Conservation (phyloP, 805 yeast genomes). For the Saturnispora kantuleensis region DNA sequence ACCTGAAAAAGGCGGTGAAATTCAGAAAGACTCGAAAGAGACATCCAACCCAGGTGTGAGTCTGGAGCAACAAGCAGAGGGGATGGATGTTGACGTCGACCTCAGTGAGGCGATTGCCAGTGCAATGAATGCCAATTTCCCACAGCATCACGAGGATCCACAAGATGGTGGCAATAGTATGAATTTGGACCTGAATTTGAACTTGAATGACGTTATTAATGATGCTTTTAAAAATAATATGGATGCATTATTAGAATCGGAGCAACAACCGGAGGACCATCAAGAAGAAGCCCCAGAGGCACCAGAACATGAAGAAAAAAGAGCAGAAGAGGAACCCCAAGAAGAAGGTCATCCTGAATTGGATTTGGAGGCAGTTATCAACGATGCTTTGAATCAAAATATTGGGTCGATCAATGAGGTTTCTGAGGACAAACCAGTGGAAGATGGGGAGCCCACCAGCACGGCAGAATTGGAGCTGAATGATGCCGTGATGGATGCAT, state of each 20-base stretch:
- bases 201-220: slow-evolving; percentile 11
- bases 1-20: neutral
- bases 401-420: neutral
- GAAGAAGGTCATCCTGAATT: neutral
- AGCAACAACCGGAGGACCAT: neutral
- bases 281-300: neutral
- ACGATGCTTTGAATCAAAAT: slow-evolving; percentile 10
- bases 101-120: slow-evolving; percentile 12
- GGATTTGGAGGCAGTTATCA: slow-evolving; percentile 8
- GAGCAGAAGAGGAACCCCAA: neutral
- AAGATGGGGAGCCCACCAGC: neutral
- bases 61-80: neutral
- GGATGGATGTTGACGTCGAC: slow-evolving; percentile 2
- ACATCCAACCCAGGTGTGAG: neutral
- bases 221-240: slow-evolving; percentile 10
- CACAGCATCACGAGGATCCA: neutral
- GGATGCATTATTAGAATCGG: slow-evolving; percentile 4
- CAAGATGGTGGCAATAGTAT: neutral
- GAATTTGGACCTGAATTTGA: neutral
- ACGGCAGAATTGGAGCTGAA: neutral
- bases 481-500: neutral
- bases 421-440: neutral
- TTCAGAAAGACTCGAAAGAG: too few relatives aligned
- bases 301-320: neutral
- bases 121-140: slow-evolving; percentile 10